Evolutionary conservation across 1,139 yeast genomes (phyloP).

Genomic region (Suzukiozyma palmioleophila): DNA sequence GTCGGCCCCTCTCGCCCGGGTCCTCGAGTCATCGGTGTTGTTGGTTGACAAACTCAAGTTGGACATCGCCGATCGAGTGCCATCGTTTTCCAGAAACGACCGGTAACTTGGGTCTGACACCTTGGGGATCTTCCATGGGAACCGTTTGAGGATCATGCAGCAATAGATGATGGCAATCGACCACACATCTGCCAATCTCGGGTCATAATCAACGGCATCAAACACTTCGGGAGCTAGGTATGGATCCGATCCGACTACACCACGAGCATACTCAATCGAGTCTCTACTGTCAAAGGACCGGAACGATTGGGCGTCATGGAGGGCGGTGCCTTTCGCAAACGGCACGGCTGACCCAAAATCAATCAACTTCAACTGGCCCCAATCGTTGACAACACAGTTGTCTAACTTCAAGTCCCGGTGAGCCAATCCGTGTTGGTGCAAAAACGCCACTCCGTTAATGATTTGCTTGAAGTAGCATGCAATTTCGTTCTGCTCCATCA

Average conservation of each 20-base stretch:
- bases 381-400: slow-evolving; percentile 62
- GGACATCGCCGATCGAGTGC: slow-evolving; percentile 5
- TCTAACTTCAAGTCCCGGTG: slow-evolving; percentile 76
- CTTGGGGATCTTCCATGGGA: slow-evolving; percentile 79
- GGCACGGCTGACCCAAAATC: slow-evolving; percentile 78
- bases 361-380: slow-evolving; percentile 64
- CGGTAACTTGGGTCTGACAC: slow-evolving; percentile 51
- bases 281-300: slow-evolving; percentile 18
- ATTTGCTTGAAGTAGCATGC: slow-evolving; percentile 70
- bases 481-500: slow-evolving; percentile 54
- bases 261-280: slow-evolving; percentile 43
- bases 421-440: slow-evolving; percentile 67
- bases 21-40: neutral
- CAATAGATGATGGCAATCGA: slow-evolving; percentile 72
- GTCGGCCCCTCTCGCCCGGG: slow-evolving; percentile 23
- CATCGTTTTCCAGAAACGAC: slow-evolving; percentile 29
- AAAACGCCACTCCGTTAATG: slow-evolving; percentile 52
- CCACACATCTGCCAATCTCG: slow-evolving; percentile 74
- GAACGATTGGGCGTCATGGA: slow-evolving; percentile 20
- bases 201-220: slow-evolving; percentile 52
- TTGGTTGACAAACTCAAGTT: slow-evolving; percentile 3
- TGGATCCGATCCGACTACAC: slow-evolving; percentile 82
- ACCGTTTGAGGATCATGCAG: slow-evolving; percentile 66
- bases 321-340: slow-evolving; percentile 35
- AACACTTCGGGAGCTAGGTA: slow-evolving; percentile 76